These are phyloP conservation scores for Oryza longistaminata DNA, from an alignment of 176 grass and related monocot species.

Conservation along the genomic window DNA sequence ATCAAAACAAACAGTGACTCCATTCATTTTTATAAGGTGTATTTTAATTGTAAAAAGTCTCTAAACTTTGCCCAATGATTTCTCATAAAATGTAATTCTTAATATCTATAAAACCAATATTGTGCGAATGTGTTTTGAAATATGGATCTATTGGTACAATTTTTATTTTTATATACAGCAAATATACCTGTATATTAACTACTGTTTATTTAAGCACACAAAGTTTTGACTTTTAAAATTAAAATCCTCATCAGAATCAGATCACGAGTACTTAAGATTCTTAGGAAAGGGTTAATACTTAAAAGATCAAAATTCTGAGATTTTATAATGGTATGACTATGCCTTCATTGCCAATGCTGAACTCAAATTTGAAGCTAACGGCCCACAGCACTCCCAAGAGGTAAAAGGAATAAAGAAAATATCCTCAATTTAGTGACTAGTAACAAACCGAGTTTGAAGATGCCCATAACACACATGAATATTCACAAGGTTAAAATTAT, in stretches of 20 bases:
- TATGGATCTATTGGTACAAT: background rate
- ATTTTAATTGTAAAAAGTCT: background rate
- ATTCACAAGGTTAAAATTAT: slow-evolving; percentile 39
- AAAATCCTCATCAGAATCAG: background rate
- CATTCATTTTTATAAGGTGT: background rate
- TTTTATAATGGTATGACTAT: background rate
- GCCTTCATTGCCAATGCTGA: slow-evolving; percentile 4
- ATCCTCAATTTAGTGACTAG: slow-evolving; percentile 3
- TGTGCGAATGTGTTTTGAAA: background rate
- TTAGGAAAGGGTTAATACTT: background rate
- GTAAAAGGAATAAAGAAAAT: background rate
- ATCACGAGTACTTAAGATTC: background rate
- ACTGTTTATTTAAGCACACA: background rate
- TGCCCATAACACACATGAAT: slow-evolving; percentile 27
- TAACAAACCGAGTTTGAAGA: slow-evolving; percentile 14
- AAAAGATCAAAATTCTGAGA: background rate
- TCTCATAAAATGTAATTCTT: background rate
- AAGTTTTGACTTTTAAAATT: background rate
- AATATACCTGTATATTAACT: background rate
- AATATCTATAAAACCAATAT: background rate
- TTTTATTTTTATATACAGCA: background rate
- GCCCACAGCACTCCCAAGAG: background rate
- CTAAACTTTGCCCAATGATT: background rate
- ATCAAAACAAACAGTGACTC: background rate
- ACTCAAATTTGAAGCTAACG: slow-evolving; percentile 26